phyloP scores from a whole-genome alignment of 768 basidiomycete genomes.

The Phaeolepiota aurea region DNA sequence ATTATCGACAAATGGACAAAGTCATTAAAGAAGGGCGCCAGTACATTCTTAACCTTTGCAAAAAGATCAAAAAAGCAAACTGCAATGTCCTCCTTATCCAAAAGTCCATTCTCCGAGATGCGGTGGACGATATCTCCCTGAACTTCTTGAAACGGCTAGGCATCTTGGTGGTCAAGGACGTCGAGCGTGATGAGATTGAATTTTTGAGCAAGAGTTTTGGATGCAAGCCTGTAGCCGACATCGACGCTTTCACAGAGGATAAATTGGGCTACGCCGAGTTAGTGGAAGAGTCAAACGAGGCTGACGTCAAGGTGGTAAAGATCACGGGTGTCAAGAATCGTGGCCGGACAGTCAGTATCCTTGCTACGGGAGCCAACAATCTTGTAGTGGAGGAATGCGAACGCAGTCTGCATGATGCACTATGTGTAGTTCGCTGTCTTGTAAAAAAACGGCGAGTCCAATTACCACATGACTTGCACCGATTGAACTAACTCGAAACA shows the following conservation, averaged over 20 bases:
- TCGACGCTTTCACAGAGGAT: constrained; percentile 96
- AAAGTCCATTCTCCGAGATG: constrained; percentile 98
- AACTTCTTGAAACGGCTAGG: constrained; percentile 96
- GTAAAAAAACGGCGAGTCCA: constrained; percentile 87
- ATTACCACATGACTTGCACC: neutral
- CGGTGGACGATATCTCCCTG: constrained; percentile 96
- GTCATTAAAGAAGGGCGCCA: constrained; percentile 98
- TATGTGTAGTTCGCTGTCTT: constrained; percentile 97
- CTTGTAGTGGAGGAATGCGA: constrained; percentile 96
- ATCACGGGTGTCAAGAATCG: constrained; percentile 93
- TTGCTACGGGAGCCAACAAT: constrained; percentile 89
- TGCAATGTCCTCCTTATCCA: constrained; percentile 99
- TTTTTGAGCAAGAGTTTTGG: constrained; percentile 93
- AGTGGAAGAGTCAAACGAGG: constrained; percentile 78
- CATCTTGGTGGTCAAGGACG: constrained; percentile 93
- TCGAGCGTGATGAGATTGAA: constrained; percentile 97
- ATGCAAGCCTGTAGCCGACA: constrained; percentile 94
- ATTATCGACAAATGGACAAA: constrained; percentile 99
- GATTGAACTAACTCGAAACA: constrained; percentile 6
- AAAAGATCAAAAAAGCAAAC: constrained; percentile 99
- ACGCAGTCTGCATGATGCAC: constrained; percentile 93
- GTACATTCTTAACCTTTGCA: constrained; percentile 96
- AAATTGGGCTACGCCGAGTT: constrained; percentile 96
- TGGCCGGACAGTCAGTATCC: constrained; percentile 90
- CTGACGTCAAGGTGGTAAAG: constrained; percentile 86